Evolutionary conservation across 129 eudicot genomes (phyloP), one percentile per base, ranked within the genome.

Genomic region (Gnaphalium uliginosum): DNA sequence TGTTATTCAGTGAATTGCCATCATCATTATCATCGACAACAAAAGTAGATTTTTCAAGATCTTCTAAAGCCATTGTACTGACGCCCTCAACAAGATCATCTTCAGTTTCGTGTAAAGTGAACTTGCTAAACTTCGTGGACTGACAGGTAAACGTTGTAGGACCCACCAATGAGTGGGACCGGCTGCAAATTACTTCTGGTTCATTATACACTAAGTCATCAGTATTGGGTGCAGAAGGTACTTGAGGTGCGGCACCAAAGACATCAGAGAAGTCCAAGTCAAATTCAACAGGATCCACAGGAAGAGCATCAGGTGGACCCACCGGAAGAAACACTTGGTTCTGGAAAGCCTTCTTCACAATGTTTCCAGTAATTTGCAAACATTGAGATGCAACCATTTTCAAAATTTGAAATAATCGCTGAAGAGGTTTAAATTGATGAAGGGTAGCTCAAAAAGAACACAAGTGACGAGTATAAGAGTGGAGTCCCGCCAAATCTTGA

Each of bases 101-200:
- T 57, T 80, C 89, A 15, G 76, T 81, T 83, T 83, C 88, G 22
- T 71, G 83, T 78, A 87, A 64, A n/a, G 83, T 78, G 35, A 85
- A 79, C 79, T 81, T 85, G 77, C 83, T 73, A 69, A 85, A 88
- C 60, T 73, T 85, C 79, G 48, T 3, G 21, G 74, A 66, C 50
- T 87, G 86, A 65, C 71, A 81, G 10, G 67, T 64, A 48, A 51
- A 77, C 21, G 82, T 21, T 43, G 94, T 76, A 74, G 94, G 94
- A 11, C 94, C 90, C 79, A 89, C 94, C 57, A 86, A 84, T 64
- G 90, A 89, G 75, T 86, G 94, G 35, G 90, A 86, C 59, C 94
- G 81, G 72, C 79, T 86, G 68, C 81, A 77, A 18, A 89, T 82
- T 9, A 89, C 84, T 63, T 78, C 85, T 33, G 94, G 90, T 39